Conservation (phyloP, 768 basidiomycete species). For the Sutorius australiensis region DNA sequence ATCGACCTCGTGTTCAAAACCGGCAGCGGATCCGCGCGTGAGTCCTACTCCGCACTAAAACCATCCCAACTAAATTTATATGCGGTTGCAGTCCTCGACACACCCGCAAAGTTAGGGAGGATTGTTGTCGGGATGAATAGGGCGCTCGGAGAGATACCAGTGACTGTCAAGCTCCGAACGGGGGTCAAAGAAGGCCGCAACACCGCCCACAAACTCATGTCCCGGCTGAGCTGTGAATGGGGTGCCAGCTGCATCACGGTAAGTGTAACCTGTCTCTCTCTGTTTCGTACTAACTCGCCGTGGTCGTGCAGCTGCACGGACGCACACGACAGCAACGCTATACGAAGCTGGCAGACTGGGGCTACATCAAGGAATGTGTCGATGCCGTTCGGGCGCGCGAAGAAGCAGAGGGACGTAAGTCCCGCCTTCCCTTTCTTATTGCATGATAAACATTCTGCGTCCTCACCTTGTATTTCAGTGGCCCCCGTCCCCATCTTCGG, state of each 20-base stretch:
- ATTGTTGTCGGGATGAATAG: conserved; percentile 89
- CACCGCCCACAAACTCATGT: conserved; percentile 87
- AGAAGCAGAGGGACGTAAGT: conserved; percentile 67
- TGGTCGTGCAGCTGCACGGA: conserved; percentile 74
- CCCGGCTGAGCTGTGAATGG: conserved; percentile 59
- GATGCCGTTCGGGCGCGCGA: conserved; percentile 70
- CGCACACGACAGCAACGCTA: conserved; percentile 94
- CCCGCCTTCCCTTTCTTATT: background rate
- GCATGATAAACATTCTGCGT: background rate
- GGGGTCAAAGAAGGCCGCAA: conserved; percentile 89
- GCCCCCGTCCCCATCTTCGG: conserved; percentile 92
- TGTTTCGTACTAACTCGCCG: background rate
- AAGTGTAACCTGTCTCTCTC: background rate
- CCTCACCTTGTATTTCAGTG: conserved; percentile 40
- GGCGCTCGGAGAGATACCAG: conserved; percentile 85
- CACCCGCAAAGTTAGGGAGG: conserved; percentile 76
- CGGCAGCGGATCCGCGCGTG: conserved; percentile 87
- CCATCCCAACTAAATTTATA: background rate
- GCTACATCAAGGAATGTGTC: conserved; percentile 86
- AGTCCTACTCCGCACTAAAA: conserved; percentile 30
- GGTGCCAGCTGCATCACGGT: conserved; percentile 44
- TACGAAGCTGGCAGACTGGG: conserved; percentile 89
- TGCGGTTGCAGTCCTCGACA: conserved; percentile 67
- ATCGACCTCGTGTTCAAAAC: conserved; percentile 93
- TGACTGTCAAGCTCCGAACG: conserved; percentile 89